Percentiles rank a stretch among this genome's conserved stretches.
phyloP scores from a whole-genome alignment of 768 basidiomycete genomes.

The Mycena rosella region DNA sequence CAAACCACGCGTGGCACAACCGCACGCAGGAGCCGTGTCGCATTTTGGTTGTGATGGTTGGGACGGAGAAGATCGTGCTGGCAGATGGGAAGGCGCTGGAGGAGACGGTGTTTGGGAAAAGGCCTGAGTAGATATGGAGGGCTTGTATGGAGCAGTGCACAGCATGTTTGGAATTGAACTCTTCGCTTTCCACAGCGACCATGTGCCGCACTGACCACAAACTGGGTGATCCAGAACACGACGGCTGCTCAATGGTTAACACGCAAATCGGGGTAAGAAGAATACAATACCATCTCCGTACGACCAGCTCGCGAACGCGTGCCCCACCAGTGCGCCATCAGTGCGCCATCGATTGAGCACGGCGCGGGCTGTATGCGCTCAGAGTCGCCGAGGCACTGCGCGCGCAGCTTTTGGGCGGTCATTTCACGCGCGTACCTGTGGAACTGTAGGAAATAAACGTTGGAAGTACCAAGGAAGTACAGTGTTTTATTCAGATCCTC shows the following conservation, averaged over 20 bases:
- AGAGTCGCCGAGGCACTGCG: background rate
- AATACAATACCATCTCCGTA: no score
- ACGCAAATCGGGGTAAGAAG: no score
- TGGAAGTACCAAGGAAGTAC: background rate
- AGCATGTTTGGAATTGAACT: no score
- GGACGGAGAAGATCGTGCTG: slow-evolving; percentile 23
- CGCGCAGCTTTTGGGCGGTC: background rate
- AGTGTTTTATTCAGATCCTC: background rate
- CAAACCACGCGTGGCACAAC: slow-evolving; percentile 29
- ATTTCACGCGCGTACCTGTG: background rate
- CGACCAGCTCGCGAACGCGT: background rate
- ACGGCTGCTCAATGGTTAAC: no score
- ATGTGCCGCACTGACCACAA: no score
- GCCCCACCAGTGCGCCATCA: background rate
- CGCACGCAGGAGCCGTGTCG: slow-evolving; percentile 19
- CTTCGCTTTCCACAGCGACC: no score
- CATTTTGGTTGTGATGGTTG: slow-evolving; percentile 17
- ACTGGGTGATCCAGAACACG: no score
- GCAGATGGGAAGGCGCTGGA: slow-evolving; percentile 19
- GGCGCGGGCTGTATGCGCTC: background rate
- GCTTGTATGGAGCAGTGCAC: no score
- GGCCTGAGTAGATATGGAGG: slow-evolving; percentile 5
- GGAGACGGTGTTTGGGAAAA: slow-evolving; percentile 17
- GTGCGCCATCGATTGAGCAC: background rate
- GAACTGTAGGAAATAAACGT: no score